Percentiles rank a stretch among this genome's conserved stretches.
These are phyloP conservation scores for Boletus huronensis DNA, from an alignment of 768 basidiomycete species.

Conservation along the genomic window DNA sequence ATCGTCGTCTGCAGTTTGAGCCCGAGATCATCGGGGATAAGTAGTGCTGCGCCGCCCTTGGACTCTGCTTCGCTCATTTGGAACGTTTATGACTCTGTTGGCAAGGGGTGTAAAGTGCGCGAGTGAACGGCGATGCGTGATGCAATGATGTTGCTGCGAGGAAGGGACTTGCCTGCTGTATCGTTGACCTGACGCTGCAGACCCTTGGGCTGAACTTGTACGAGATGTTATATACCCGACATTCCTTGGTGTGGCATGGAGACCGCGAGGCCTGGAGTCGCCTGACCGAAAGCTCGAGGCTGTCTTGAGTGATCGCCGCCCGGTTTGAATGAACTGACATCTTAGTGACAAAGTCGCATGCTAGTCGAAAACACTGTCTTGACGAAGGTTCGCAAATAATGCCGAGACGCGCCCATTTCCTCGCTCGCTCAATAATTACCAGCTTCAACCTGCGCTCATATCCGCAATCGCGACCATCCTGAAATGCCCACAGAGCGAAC, in stretches of 20 bases:
- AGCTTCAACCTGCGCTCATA: no score
- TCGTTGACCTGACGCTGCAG: not conserved
- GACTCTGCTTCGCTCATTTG: conserved; percentile 2
- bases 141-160: not conserved
- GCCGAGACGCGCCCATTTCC: no score
- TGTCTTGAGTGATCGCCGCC: not conserved
- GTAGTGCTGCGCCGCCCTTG: not conserved
- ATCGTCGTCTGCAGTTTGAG: conserved; percentile 11
- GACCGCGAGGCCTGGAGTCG: conserved; percentile 7
- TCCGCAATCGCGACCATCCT: not conserved
- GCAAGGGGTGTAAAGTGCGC: not conserved
- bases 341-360: not conserved
- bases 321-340: not conserved
- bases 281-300: conserved; percentile 2
- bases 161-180: not conserved
- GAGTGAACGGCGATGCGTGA: not conserved
- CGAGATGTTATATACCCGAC: conserved; percentile 1
- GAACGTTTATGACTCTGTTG: not conserved
- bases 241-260: not conserved
- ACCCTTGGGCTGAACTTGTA: no score
- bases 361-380: no score
- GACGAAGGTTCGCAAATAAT: no score
- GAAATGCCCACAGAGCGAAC: not conserved
- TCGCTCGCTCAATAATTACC: no score
- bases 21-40: not conserved